Conservation (phyloP, 192 early-diverging fungal genomes). For the Phycomyces blakesleeanus region DNA sequence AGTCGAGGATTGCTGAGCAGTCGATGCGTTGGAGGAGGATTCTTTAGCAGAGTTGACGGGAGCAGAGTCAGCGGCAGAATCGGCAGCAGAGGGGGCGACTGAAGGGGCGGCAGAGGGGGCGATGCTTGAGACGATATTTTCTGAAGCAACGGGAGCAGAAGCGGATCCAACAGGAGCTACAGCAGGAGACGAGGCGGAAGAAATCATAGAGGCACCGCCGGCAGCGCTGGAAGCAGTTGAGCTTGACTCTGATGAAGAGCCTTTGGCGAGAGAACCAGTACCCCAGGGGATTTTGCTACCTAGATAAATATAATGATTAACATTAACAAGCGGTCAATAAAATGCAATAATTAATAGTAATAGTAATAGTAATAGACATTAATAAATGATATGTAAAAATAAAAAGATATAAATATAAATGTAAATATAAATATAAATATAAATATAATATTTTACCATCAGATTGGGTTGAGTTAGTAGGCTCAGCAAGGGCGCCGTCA, state of each 20-base stretch:
- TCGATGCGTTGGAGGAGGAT: neutral
- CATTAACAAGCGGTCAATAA: neutral
- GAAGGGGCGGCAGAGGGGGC: neutral
- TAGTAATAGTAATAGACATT: too few species aligned
- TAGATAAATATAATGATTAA: too few species aligned
- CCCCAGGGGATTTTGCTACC: slow-evolving; percentile 31
- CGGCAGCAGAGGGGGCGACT: neutral
- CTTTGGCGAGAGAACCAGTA: slow-evolving; percentile 13
- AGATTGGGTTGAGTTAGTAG: slow-evolving; percentile 23
- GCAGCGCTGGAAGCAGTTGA: slow-evolving; percentile 10
- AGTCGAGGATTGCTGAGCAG: neutral
- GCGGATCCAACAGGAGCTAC: slow-evolving; percentile 7
- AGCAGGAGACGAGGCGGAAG: slow-evolving; percentile 11
- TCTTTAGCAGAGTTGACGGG: neutral
- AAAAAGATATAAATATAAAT: too few species aligned
- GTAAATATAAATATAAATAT: too few species aligned
- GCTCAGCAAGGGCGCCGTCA: slow-evolving; percentile 2
- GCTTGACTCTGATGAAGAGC: neutral
- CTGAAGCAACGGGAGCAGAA: slow-evolving; percentile 5
- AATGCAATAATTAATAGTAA: too few species aligned
- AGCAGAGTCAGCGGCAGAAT: neutral
- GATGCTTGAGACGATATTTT: neutral
- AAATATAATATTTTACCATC: slow-evolving; percentile 11
- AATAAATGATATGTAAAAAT: too few species aligned
- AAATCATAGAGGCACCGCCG: neutral